Conservation (phyloP, 768 basidiomycete genomes). For the Rhodotorula graminis region DNA sequence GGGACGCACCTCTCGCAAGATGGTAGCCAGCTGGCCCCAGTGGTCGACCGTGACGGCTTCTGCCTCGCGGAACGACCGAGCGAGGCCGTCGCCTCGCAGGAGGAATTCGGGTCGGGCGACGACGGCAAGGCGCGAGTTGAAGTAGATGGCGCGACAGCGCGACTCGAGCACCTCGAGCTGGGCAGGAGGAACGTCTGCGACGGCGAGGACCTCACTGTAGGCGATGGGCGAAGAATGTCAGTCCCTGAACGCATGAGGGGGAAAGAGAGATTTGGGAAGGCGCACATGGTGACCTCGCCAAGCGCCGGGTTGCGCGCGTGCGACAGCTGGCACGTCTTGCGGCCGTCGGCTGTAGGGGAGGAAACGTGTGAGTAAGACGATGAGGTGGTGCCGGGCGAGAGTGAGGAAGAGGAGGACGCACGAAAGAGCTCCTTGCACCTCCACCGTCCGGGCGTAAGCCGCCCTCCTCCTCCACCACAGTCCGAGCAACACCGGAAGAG, state of each 20-base stretch:
- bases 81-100: constrained; percentile 11
- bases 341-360: background rate
- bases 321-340: constrained; percentile 10
- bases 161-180: background rate
- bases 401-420: background rate
- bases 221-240: too few species aligned
- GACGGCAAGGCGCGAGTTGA: background rate
- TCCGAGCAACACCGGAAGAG: constrained; percentile 5
- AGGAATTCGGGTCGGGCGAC: constrained; percentile 10
- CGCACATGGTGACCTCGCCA: constrained; percentile 3
- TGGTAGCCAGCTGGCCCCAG: background rate
- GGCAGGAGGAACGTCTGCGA: background rate
- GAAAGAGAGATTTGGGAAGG: too few species aligned
- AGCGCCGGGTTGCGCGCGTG: constrained; percentile 15
- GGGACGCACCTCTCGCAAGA: too few species aligned
- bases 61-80: background rate
- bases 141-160: constrained; percentile 5
- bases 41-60: constrained; percentile 1
- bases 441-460: constrained; percentile 14
- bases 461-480: constrained; percentile 1
- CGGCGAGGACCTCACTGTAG: background rate
- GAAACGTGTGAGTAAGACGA: background rate
- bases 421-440: constrained; percentile 1
- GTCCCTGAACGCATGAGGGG: too few species aligned
- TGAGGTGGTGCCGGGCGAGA: fast-evolving